A percentile compares a stretch with the other conserved stretches of the same genome.
These are phyloP conservation scores for Limonium bicolor DNA, from an alignment of 148 eudicot genomes.

Conservation along the genomic window DNA sequence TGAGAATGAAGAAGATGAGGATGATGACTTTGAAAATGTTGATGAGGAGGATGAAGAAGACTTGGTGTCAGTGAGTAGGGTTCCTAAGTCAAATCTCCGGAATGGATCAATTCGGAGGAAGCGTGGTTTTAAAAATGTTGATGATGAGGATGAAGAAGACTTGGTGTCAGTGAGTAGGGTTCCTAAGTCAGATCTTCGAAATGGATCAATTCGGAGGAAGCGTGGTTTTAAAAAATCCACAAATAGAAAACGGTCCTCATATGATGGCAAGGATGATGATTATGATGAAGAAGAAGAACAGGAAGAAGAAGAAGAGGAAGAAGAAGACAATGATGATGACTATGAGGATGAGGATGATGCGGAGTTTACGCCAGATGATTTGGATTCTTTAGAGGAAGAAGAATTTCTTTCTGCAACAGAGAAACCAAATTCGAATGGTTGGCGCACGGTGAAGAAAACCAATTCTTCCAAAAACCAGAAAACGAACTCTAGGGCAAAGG, in stretches of 20 bases:
- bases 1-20: conserved; percentile 18
- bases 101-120: conserved; percentile 1
- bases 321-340: conserved; percentile 10
- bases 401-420: conserved; percentile 10
- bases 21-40: conserved; percentile 8
- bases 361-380: conserved; percentile 44
- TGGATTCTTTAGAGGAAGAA: conserved; percentile 34
- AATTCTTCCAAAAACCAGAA: conserved; percentile 9
- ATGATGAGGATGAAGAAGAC: background rate
- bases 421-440: conserved; percentile 22
- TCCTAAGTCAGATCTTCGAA: background rate
- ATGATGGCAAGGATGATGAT: conserved; percentile 14
- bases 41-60: background rate
- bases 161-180: conserved; percentile 12
- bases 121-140: conserved; percentile 5
- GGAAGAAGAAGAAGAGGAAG: conserved; percentile 17
- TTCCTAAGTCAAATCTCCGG: background rate
- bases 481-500: conserved; percentile 21
- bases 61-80: conserved; percentile 12
- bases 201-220: no score
- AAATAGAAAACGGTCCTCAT: no score
- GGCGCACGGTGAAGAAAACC: conserved; percentile 19
- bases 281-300: no score
- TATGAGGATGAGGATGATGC: conserved; percentile 35
- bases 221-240: no score